Percentiles rank a stretch among this genome's conserved stretches.
phyloP scores from a whole-genome alignment of 257 asterid genomes.

The Solanum okadae region DNA sequence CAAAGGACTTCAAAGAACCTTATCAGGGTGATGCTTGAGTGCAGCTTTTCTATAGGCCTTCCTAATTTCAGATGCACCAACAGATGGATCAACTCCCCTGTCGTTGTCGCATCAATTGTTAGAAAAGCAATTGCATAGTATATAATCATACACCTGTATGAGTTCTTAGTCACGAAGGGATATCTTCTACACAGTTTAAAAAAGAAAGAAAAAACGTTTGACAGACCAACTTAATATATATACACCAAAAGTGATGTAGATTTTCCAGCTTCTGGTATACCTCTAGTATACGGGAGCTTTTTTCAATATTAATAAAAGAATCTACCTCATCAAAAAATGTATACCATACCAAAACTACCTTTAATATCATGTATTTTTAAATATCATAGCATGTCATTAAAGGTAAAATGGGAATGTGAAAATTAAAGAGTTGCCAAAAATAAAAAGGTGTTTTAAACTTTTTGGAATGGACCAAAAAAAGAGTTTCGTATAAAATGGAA shows the following conservation, averaged over 20 bases:
- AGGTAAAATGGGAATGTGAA: neutral
- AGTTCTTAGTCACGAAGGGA: neutral
- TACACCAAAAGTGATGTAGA: neutral
- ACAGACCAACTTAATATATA: neutral
- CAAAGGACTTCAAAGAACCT: conserved; percentile 36
- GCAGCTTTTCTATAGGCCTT: conserved; percentile 96
- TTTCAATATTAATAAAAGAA: neutral
- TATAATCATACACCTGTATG: neutral
- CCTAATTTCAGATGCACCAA: conserved; percentile 73
- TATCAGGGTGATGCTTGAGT: conserved; percentile 90
- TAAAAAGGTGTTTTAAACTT: neutral
- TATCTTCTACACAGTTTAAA: neutral
- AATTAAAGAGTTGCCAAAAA: neutral
- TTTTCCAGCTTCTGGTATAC: neutral
- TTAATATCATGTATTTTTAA: neutral
- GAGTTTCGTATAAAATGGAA: neutral
- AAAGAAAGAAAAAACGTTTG: neutral
- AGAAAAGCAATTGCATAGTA: neutral
- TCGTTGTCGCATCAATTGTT: conserved; percentile 6
- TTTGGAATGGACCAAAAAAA: neutral
- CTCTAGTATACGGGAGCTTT: neutral
- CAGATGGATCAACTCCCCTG: conserved; percentile 92
- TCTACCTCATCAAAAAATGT: neutral
- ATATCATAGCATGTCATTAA: neutral
- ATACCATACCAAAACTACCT: neutral